Conservation (phyloP, 2,329 filamentous ascomycete genomes). For the Fusarium protoensiforme region DNA sequence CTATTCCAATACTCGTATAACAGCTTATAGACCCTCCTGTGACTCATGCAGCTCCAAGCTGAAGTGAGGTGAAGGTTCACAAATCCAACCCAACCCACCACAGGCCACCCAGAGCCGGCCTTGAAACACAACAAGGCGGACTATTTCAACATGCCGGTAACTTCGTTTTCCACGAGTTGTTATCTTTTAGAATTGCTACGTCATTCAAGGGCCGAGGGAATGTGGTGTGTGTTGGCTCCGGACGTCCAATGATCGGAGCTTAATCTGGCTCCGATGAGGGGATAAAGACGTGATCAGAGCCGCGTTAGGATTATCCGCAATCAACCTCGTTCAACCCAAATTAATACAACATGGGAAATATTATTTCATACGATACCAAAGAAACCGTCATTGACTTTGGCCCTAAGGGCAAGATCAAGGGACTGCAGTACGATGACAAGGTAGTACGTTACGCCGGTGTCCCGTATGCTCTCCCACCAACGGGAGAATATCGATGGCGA, state of each 20-base stretch:
- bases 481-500: slow-evolving; percentile 50
- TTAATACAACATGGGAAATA: slow-evolving; percentile 13
- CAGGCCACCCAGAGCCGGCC: not conserved
- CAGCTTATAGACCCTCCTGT: too few species aligned
- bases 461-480: slow-evolving; percentile 53
- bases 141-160: not conserved
- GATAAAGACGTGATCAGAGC: not conserved
- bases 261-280: not conserved
- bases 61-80: too few species aligned
- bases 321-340: not conserved
- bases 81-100: too few species aligned
- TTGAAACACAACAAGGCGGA: not conserved
- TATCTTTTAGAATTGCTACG: not conserved
- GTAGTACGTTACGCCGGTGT: slow-evolving; percentile 48
- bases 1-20: too few species aligned
- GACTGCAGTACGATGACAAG: slow-evolving; percentile 48
- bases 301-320: not conserved
- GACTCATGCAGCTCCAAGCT: too few species aligned
- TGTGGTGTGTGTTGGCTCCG: not conserved
- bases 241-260: not conserved
- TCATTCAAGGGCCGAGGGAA: not conserved
- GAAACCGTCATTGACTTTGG: slow-evolving; percentile 6
- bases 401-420: slow-evolving; percentile 44
- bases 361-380: slow-evolving; percentile 17
- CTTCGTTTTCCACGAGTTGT: not conserved